Evolutionary conservation across 176 grass and related monocot genomes (phyloP).

Genomic region (Dactylis glomerata): DNA sequence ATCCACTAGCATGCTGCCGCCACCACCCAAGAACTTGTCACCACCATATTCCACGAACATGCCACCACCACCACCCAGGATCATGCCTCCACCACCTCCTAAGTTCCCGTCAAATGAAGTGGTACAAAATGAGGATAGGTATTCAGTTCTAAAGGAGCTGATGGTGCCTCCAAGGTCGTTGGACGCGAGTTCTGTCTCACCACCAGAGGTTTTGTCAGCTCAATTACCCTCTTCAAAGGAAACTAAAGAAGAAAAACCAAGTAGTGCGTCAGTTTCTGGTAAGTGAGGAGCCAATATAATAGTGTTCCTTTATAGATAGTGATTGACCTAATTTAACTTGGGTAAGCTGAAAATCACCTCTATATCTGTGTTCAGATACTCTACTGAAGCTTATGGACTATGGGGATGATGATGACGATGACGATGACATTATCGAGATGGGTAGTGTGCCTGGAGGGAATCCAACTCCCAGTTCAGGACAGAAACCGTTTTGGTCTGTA

Average conservation of each 20-base stretch:
- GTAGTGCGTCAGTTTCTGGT: slow-evolving; percentile 46
- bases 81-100: slow-evolving; percentile 43
- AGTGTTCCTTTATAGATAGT: not conserved
- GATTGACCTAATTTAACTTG: not conserved
- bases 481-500: slow-evolving; percentile 66
- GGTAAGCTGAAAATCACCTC: not conserved
- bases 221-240: slow-evolving; percentile 20
- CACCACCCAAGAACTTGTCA: slow-evolving; percentile 24
- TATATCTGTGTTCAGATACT: slow-evolving; percentile 46
- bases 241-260: slow-evolving; percentile 31
- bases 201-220: slow-evolving; percentile 17
- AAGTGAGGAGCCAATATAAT: slow-evolving; percentile 29
- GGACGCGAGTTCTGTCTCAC: slow-evolving; percentile 13
- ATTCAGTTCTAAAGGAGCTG: slow-evolving; percentile 28
- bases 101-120: slow-evolving; percentile 48
- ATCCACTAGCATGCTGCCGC: slow-evolving; percentile 14
- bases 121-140: slow-evolving; percentile 25
- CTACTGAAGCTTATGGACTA: slow-evolving; percentile 90
- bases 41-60: slow-evolving; percentile 22
- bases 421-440: not conserved
- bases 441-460: slow-evolving; percentile 15
- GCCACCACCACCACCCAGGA: slow-evolving; percentile 18
- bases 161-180: slow-evolving; percentile 6
- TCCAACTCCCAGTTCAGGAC: slow-evolving; percentile 22
- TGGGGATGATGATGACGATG: slow-evolving; percentile 63